Conservation (phyloP, 352 stramenopile genomes). For the Globisporangium iwayamae region DNA sequence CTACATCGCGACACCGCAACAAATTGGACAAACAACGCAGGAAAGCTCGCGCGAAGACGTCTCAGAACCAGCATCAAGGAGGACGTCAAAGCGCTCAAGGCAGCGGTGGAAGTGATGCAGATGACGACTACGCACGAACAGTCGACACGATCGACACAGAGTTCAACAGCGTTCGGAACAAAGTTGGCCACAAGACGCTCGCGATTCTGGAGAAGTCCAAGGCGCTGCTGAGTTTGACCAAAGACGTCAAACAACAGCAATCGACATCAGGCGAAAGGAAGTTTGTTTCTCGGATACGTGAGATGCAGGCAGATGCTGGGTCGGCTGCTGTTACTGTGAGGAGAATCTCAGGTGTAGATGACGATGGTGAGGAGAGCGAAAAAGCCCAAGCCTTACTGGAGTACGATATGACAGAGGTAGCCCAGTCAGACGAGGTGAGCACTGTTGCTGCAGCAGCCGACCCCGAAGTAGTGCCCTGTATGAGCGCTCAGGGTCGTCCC, state of each 20-base stretch:
- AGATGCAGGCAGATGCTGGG: constrained; percentile 4
- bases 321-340: neutral
- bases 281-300: constrained; percentile 34
- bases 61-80: neutral
- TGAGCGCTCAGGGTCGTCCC: neutral
- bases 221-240: constrained; percentile 32
- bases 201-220: constrained; percentile 54
- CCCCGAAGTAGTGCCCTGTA: neutral
- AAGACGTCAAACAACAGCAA: neutral
- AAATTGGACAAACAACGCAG: constrained; percentile 4
- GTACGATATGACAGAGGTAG: neutral
- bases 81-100: neutral
- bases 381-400: neutral
- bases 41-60: neutral
- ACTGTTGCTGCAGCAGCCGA: neutral
- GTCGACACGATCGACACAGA: constrained; percentile 24
- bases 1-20: neutral
- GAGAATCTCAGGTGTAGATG: neutral
- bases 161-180: constrained; percentile 35
- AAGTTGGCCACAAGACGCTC: constrained; percentile 47
- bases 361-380: neutral
- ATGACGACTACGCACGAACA: constrained; percentile 15
- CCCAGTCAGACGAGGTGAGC: neutral
- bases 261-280: neutral
- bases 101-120: constrained; percentile 10